Evolutionary conservation across 2,329 filamentous ascomycete genomes (phyloP), one percentile per base, ranked within the genome.

Genomic region (Lasiodiplodia theobromae): DNA sequence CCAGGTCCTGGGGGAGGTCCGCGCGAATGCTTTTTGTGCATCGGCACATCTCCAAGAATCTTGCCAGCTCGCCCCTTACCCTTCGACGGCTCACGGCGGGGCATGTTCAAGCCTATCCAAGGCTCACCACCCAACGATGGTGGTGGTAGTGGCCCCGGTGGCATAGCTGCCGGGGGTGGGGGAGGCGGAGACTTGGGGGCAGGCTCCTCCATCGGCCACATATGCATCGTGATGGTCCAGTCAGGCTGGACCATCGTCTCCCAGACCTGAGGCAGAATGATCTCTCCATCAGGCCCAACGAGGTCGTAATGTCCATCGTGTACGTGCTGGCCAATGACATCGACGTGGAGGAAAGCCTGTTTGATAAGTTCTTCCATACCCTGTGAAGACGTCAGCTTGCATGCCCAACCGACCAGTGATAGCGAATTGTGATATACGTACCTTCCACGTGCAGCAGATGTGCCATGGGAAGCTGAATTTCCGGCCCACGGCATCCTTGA

Each of bases 401-500:
- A 18, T 16, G 25, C 38, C 11, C n/a, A 18, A n/a, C 23, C 18
- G n/a, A 11, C 38, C 8, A 60, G 12, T 18, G 14, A 25, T 12
- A 14, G 28, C 8, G 21, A 28, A 18, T 4, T 12, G 25, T 60
- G 14, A 31, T 60, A 10, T 62, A 86, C 88, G 77, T 88, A 94
- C 92, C 83, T 85, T 83, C 93, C 93, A 96, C 2, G 90, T 96
- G 75, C 89, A 88, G 79, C 94, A 97, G 37, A 96, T 79, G 71
- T 94, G 88, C 81, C 91, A 97, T 1, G 94, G 94, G 76, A 97
- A 97, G 80, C 89, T 96, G 78, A 96, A 97, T 79, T 96, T 97
- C 72, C 94, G 87, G 38, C 93, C 92, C 18, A 97, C 89, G 0
- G 94, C 94, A 77, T 97, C 94, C 80, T 96, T 96, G 82, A 97